phyloP scores from a whole-genome alignment of 2,329 filamentous ascomycete species.

The Venturia oleaginea region DNA sequence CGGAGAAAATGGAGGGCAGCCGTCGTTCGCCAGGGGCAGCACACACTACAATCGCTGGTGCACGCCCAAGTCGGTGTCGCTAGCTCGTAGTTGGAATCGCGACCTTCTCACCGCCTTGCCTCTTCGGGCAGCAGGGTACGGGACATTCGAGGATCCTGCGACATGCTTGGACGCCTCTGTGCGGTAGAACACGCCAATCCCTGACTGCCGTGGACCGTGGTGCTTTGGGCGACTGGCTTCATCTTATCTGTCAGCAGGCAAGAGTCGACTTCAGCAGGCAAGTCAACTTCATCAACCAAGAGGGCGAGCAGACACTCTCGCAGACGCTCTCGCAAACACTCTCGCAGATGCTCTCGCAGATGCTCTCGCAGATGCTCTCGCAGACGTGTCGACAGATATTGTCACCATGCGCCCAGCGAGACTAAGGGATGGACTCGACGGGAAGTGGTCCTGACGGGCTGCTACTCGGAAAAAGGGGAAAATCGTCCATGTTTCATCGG shows the following conservation, averaged over 20 bases:
- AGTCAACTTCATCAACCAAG: too few relatives aligned
- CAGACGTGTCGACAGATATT: too few relatives aligned
- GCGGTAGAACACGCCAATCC: not conserved
- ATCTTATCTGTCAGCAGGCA: not conserved
- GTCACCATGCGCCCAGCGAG: too few relatives aligned
- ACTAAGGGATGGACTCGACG: too few relatives aligned
- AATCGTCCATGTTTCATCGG: not conserved
- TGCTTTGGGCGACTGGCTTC: not conserved
- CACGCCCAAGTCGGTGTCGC: not conserved
- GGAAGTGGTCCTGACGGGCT: too few relatives aligned
- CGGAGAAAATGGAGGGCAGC: not conserved
- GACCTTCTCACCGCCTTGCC: not conserved
- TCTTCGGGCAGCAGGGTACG: not conserved
- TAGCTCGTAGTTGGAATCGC: not conserved
- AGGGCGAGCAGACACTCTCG: too few relatives aligned
- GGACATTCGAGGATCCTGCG: not conserved
- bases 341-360: too few relatives aligned
- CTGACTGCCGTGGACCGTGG: not conserved
- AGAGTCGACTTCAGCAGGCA: too few relatives aligned
- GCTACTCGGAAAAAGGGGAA: not conserved
- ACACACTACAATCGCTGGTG: not conserved
- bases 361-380: too few relatives aligned
- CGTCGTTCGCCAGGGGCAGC: slow-evolving; percentile 6
- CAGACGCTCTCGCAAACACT: too few relatives aligned
- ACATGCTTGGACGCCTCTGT: not conserved